A percentile compares a stretch with the other conserved stretches of the same genome.
Conservation (phyloP, 2,329 filamentous ascomycete species). For the Curvularia eragrostidis region DNA sequence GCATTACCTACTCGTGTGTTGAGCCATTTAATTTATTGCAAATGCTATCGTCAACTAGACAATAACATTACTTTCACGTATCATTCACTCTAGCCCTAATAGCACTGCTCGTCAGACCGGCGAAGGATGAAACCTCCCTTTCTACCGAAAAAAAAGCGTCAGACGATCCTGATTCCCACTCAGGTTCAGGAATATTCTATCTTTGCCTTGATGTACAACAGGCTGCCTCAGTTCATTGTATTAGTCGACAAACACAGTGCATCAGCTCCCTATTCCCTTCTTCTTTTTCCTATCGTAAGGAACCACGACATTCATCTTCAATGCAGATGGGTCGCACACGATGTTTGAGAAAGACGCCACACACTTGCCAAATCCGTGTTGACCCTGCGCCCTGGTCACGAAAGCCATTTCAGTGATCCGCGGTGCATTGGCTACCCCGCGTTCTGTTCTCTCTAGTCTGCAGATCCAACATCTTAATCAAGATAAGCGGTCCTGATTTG, state of each 20-base stretch:
- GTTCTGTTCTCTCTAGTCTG: background rate
- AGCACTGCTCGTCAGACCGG: background rate
- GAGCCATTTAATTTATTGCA: background rate
- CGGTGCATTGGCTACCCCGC: slow-evolving; percentile 3
- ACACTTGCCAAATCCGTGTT: background rate
- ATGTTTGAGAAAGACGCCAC: background rate
- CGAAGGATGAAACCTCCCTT: background rate
- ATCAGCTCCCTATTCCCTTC: background rate
- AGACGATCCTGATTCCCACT: no score
- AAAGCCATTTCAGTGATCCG: background rate
- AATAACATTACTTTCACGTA: background rate
- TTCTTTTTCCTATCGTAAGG: background rate
- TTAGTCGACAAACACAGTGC: background rate
- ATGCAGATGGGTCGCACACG: no score
- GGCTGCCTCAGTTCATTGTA: background rate
- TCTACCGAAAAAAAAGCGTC: background rate
- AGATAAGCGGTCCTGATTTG: slow-evolving; percentile 3
- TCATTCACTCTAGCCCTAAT: background rate
- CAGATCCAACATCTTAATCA: background rate
- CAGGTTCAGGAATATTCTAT: background rate
- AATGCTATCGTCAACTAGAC: background rate
- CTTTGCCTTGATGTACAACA: background rate
- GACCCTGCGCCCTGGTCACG: background rate
- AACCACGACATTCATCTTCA: no score
- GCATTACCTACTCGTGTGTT: background rate